phyloP scores from a whole-genome alignment of 176 grass and related monocot species.

The barley (Hordeum vulgare) region MorexV3_pseudomolecules_assembly NC_058520.1:581793570-581794069 shows the following conservation, averaged over 20 bases:
- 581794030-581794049: background rate
- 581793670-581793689: too few species aligned
- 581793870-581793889: slow-evolving; percentile 18
- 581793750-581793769: too few species aligned
- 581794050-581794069: background rate
- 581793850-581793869: background rate
- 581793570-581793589: too few species aligned
- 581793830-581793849: slow-evolving; percentile 32
- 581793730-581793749: too few species aligned
- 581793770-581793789: too few species aligned
- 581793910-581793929: background rate
- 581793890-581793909: background rate
- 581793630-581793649: too few species aligned
- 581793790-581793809: too few species aligned
- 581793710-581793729: too few species aligned
- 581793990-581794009: background rate
- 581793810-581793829: slow-evolving; percentile 43
- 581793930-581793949: background rate
- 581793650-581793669: too few species aligned
- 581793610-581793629: too few species aligned
- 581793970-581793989: background rate
- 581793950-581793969: background rate
- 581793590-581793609: too few species aligned
- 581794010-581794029: background rate
- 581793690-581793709: too few species aligned